These are phyloP conservation scores for Mycosphaerella arachidis DNA, from an alignment of 2,329 filamentous ascomycete species.

Conservation along the genomic window DNA sequence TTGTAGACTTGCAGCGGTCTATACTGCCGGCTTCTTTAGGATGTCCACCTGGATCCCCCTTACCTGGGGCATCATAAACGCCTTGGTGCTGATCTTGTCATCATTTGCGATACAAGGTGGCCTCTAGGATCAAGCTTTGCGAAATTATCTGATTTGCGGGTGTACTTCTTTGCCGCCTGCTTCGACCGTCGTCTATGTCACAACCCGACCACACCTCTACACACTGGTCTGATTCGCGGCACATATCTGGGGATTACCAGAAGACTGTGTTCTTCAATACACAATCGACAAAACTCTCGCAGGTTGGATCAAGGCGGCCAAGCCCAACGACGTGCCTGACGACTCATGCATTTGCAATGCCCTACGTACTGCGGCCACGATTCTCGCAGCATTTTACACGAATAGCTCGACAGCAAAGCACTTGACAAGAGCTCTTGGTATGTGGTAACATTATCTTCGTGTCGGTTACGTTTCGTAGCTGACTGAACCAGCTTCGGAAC, in stretches of 20 bases:
- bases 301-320: background rate
- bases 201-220: no score
- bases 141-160: background rate
- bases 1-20: conserved; percentile 69
- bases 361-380: no score
- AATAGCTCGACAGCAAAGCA: no score
- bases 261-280: no score
- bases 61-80: conserved; percentile 80
- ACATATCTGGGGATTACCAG: no score
- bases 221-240: no score
- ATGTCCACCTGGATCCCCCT: conserved; percentile 96
- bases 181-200: background rate
- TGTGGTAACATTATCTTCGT: no score
- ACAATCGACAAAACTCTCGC: background rate
- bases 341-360: no score
- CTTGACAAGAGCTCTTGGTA: no score
- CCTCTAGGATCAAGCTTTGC: conserved; percentile 49
- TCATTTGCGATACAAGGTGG: conserved; percentile 92
- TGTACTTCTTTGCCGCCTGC: no score
- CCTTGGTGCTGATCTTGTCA: conserved; percentile 75
- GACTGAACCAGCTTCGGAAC: background rate
- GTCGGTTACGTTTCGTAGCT: background rate
- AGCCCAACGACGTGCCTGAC: background rate
- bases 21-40: conserved; percentile 74
- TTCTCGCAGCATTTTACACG: no score